Conservation (phyloP, 805 yeast species). For the Ogataea nitratoaversa region DNA sequence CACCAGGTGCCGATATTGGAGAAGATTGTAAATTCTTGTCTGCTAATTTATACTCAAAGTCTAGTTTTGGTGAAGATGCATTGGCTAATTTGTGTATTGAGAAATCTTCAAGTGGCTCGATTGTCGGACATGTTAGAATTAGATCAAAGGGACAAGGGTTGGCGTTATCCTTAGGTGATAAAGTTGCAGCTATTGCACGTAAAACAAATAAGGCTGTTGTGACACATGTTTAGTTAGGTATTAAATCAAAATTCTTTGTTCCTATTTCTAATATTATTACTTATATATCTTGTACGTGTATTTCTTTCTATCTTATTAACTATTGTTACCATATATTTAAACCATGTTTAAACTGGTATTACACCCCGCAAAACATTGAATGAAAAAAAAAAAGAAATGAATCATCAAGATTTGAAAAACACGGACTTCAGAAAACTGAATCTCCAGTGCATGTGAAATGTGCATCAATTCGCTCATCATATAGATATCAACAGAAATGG, state of each 20-base stretch:
- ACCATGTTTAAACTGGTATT: too few relatives aligned
- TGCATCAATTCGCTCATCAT: too few relatives aligned
- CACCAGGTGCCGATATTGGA: conserved; percentile 87
- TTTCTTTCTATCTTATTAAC: too few relatives aligned
- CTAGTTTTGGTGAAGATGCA: conserved; percentile 97
- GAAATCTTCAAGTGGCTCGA: conserved; percentile 65
- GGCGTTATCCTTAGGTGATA: conserved; percentile 91
- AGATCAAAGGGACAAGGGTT: conserved; percentile 97
- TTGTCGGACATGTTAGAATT: conserved; percentile 91
- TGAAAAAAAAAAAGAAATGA: too few relatives aligned
- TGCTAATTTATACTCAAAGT: conserved; percentile 88
- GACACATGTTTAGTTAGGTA: conserved; percentile 23
- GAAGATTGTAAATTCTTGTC: conserved; percentile 88
- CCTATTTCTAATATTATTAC: too few relatives aligned
- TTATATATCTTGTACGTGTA: not conserved
- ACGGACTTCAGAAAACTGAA: too few relatives aligned
- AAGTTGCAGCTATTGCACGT: conserved; percentile 80
- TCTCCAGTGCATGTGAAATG: too few relatives aligned
- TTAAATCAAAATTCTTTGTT: too few relatives aligned
- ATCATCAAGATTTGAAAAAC: too few relatives aligned
- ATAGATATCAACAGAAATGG: too few relatives aligned
- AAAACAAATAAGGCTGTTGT: conserved; percentile 38
- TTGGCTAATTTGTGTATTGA: conserved; percentile 94
- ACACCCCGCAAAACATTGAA: too few relatives aligned
- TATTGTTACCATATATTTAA: too few relatives aligned